Conservation (phyloP, 768 basidiomycete species). For the Erythrobasidium yunnanense region DNA sequence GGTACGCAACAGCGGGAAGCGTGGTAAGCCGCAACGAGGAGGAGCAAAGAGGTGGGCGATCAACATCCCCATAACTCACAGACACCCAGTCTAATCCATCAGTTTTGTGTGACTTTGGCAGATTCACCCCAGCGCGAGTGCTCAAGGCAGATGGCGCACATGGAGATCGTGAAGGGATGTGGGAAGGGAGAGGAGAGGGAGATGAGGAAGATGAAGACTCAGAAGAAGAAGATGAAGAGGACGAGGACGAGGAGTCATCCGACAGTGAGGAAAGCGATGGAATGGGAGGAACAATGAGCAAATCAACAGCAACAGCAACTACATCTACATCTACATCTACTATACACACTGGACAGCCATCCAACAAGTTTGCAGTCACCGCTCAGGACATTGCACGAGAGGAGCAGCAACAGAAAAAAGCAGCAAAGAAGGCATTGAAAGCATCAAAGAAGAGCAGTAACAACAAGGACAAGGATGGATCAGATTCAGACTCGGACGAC, state of each 20-base stretch:
- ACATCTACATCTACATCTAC: neutral
- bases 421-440: constrained; percentile 11
- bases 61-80: neutral
- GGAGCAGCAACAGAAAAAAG: neutral
- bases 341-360: neutral
- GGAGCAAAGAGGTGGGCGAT: constrained; percentile 16
- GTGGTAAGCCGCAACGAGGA: constrained; percentile 18
- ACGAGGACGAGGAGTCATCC: constrained; percentile 4
- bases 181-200: constrained; percentile 1
- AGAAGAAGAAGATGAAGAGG: constrained; percentile 12
- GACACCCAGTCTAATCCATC: neutral
- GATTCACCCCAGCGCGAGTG: constrained; percentile 12
- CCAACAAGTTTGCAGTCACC: neutral
- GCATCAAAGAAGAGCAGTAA: neutral
- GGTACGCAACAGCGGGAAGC: constrained; percentile 22
- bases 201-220: constrained; percentile 24
- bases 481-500: neutral
- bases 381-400: neutral
- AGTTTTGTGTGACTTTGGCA: neutral
- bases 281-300: neutral
- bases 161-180: neutral
- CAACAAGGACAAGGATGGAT: constrained; percentile 1
- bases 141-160: neutral
- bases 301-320: neutral
- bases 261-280: neutral